Evolutionary conservation across 2,329 filamentous ascomycete genomes (phyloP), one percentile per base, ranked within the genome.

Genomic region (Xylariaceae sp.): DNA sequence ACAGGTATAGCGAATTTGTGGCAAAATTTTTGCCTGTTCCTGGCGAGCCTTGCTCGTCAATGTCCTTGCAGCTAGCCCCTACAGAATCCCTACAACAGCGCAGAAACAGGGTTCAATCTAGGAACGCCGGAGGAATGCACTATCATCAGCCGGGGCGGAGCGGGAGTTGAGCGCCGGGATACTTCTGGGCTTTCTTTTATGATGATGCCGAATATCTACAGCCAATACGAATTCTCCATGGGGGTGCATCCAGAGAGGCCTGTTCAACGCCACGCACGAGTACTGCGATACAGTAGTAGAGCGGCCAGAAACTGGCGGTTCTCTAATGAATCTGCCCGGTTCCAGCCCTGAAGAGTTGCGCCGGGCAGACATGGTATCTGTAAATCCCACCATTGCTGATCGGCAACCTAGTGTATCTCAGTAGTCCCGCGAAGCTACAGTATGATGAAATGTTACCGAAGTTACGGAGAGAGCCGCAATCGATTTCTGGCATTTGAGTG

Each of bases 381-480:
- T 51, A 16, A 41, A 24, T 36, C 26, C 26, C 23, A 29, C 21
- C 46, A 40, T 43, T 14, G 23, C 51, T 53, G 54, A 64, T 65
- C 60, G 63, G 56, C 63, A 54, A 48, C 17, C 54, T 50, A 58
- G 62, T 52, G 57, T 49, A 55, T 55, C 58, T 56, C 60, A 60
- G 46, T 50, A 58, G 62, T 29, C 51, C 40, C n/a, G 43, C 48
- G 24, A 28, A 57, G 53, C 39, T 34, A 56, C 28, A 47, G 36
- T 34, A 69, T 69, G 65, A 68, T 67, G 67, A 67, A 66, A 68
- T 65, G 61, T 56, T 61, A 61, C 60, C 64, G 61, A 65, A 57
- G 54, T 40, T 60, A 63, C 67, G 69, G 69, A 67, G 64, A 60
- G 65, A 70, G 69, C 69, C 68, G 69, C 69, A 68, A 71, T 71